Evolutionary conservation across 495 filamentous ascomycete genomes (phyloP).

Genomic region (Cryomyces antarcticus): DNA sequence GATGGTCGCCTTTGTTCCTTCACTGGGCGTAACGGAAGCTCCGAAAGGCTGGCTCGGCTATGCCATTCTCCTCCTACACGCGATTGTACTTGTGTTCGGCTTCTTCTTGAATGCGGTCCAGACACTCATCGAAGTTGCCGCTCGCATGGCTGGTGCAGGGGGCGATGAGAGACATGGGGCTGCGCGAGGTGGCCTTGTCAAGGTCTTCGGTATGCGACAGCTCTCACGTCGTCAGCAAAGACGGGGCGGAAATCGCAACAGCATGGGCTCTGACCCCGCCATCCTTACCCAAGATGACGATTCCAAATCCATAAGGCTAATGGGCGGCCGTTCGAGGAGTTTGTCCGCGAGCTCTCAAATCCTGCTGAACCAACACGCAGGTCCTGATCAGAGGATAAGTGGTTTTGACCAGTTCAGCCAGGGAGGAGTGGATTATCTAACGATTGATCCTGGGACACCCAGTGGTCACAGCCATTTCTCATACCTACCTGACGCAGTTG

Average conservation of each 20-base stretch:
- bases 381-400: constrained; percentile 8
- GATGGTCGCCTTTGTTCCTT: constrained; percentile 72
- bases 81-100: constrained; percentile 68
- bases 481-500: constrained; percentile 33
- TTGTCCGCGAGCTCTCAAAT: constrained; percentile 67
- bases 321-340: constrained; percentile 50
- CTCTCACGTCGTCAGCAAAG: constrained; percentile 55
- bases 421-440: constrained; percentile 23
- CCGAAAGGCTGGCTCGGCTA: constrained; percentile 91
- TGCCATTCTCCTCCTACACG: constrained; percentile 71
- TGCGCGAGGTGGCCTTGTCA: constrained; percentile 69
- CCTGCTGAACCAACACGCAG: constrained; percentile 35
- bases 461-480: constrained; percentile 27
- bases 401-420: constrained; percentile 15
- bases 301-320: constrained; percentile 44
- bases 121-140: constrained; percentile 70
- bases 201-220: constrained; percentile 81
- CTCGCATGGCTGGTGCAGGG: constrained; percentile 61
- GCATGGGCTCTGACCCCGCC: constrained; percentile 58
- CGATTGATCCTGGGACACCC: constrained; percentile 29
- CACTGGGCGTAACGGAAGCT: constrained; percentile 51
- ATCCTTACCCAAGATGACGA: constrained; percentile 50
- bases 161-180: constrained; percentile 48
- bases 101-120: constrained; percentile 87
- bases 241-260: constrained; percentile 39